Conservation (phyloP, 2,329 filamentous ascomycete genomes). For the Fusarium penzigii region DNA sequence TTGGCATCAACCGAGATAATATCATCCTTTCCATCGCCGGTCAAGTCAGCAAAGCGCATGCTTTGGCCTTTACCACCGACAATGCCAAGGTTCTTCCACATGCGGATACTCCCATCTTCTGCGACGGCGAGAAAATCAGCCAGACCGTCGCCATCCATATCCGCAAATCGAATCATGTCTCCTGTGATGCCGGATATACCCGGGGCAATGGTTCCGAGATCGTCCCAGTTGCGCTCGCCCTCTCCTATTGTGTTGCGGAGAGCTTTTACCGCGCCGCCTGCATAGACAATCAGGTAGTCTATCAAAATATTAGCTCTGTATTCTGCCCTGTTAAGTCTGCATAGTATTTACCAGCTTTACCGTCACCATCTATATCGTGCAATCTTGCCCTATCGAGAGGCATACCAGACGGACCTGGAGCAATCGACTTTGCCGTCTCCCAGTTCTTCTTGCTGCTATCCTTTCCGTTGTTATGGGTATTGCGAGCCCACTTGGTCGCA, state of each 20-base stretch:
- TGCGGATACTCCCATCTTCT: slow-evolving; percentile 4
- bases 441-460: slow-evolving; percentile 7
- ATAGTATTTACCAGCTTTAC: not conserved
- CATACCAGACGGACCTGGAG: not conserved
- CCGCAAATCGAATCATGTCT: slow-evolving; percentile 7
- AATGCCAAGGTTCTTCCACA: slow-evolving; percentile 14
- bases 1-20: slow-evolving; percentile 4
- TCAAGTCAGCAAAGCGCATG: not conserved
- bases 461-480: slow-evolving; percentile 10
- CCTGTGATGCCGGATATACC: slow-evolving; percentile 1
- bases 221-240: slow-evolving; percentile 1
- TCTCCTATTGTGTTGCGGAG: not conserved
- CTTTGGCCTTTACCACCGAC: not conserved
- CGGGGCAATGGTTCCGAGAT: slow-evolving; percentile 6
- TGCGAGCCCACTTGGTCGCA: slow-evolving; percentile 4
- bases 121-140: slow-evolving; percentile 16
- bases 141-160: slow-evolving; percentile 15
- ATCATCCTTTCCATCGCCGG: not conserved
- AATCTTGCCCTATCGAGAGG: not conserved
- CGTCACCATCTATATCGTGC: slow-evolving; percentile 1
- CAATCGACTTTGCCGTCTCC: slow-evolving; percentile 3
- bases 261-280: slow-evolving; percentile 4
- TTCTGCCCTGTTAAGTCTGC: no score
- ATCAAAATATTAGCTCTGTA: no score
- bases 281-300: slow-evolving; percentile 7